A percentile compares a stretch with the other conserved stretches of the same genome.
Evolutionary conservation across 345 rosid genomes (phyloP).

Genomic region (Salix viminalis): DNA sequence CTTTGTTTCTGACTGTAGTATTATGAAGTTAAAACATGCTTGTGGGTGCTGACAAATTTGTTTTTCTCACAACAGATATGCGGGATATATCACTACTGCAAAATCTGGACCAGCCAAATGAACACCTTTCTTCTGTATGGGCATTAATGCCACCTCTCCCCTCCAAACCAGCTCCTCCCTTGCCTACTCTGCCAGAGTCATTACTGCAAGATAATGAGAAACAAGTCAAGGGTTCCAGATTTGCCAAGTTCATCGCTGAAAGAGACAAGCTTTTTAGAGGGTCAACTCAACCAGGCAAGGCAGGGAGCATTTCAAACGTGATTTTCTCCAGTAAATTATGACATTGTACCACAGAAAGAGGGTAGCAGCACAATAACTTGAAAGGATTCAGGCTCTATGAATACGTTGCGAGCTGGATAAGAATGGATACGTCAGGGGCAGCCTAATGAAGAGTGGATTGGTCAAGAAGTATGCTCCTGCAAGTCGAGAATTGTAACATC

Average conservation of each 20-base stretch:
- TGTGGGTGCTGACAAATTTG: constrained; percentile 1
- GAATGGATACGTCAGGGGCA: not conserved
- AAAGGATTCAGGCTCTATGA: too few species aligned
- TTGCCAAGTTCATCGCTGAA: constrained; percentile 76
- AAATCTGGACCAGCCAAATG: constrained; percentile 60
- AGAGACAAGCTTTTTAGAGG: constrained; percentile 39
- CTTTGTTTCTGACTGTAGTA: not conserved
- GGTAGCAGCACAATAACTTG: not conserved
- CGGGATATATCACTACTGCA: constrained; percentile 41
- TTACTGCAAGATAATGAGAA: constrained; percentile 38
- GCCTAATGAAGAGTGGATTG: not conserved
- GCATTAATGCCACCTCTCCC: constrained; percentile 72
- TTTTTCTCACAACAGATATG: constrained; percentile 43
- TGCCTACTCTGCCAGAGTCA: constrained; percentile 37
- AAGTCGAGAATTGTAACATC: not conserved
- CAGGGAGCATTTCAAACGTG: constrained; percentile 28
- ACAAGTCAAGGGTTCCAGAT: constrained; percentile 65
- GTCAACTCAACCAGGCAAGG: constrained; percentile 23
- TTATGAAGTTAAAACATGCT: not conserved
- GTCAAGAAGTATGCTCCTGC: not conserved
- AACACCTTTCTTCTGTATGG: constrained; percentile 67
- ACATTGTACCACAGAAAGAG: constrained; percentile 12
- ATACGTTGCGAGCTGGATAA: not conserved
- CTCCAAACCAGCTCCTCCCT: constrained; percentile 47
- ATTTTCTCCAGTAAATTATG: constrained; percentile 61